Evolutionary conservation across 2,329 filamentous ascomycete species (phyloP).

Genomic region (Diaporthe velutina): DNA sequence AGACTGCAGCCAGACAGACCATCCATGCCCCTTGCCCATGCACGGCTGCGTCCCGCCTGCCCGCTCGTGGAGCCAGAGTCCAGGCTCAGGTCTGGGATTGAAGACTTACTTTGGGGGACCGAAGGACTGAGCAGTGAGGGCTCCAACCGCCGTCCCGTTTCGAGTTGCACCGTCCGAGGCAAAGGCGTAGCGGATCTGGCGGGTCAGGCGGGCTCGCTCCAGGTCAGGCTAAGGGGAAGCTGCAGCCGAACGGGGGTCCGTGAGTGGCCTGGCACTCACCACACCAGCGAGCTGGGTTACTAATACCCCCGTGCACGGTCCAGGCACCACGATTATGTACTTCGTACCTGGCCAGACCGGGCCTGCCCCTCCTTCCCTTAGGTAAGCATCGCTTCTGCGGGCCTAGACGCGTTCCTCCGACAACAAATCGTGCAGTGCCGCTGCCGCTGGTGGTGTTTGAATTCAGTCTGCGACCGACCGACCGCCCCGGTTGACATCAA

Average conservation of each 20-base stretch:
- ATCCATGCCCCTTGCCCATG: conserved; percentile 2
- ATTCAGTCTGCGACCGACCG: conserved; percentile 22
- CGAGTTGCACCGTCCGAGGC: neutral
- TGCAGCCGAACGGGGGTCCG: conserved; percentile 2
- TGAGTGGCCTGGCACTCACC: conserved; percentile 8
- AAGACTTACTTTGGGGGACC: neutral
- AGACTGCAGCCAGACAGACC: neutral
- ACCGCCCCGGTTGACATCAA: conserved; percentile 27
- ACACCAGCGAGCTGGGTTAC: neutral
- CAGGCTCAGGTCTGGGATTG: conserved; percentile 9
- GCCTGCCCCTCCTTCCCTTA: conserved; percentile 6
- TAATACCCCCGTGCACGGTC: neutral
- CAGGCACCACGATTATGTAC: neutral
- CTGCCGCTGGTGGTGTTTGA: conserved; percentile 27
- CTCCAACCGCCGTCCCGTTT: conserved; percentile 22
- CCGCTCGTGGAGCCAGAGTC: neutral
- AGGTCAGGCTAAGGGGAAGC: neutral
- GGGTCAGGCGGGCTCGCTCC: conserved; percentile 26
- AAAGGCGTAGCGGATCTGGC: conserved; percentile 16
- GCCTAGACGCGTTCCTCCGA: conserved; percentile 39
- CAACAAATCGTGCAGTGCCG: conserved; percentile 35
- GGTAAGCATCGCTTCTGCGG: neutral
- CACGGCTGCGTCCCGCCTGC: neutral
- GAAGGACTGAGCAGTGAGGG: neutral
- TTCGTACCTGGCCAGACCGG: neutral